A percentile compares a stretch with the other conserved stretches of the same genome.
These are phyloP conservation scores for Apiospora marii DNA, from an alignment of 2,329 filamentous ascomycete genomes.

Conservation along the genomic window DNA sequence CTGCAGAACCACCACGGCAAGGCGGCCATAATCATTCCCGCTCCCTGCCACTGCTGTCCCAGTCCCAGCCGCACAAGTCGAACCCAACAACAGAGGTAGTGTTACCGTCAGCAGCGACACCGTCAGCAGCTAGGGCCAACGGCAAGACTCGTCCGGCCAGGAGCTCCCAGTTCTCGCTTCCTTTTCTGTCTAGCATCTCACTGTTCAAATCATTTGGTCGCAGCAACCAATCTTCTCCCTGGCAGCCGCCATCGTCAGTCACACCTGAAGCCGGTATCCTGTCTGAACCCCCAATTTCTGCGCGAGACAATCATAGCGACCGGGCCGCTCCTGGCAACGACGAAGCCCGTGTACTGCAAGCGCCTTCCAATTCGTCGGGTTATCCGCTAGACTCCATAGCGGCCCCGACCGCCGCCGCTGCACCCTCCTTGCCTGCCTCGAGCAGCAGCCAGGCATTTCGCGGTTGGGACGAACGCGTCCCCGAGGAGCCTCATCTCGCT, in stretches of 20 bases:
- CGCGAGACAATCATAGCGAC: not conserved
- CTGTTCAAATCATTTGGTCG: constrained; percentile 15
- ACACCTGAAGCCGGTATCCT: not conserved
- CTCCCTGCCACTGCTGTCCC: constrained; percentile 15
- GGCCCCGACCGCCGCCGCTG: constrained; percentile 16
- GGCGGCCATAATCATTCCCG: not conserved
- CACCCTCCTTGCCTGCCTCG: not conserved
- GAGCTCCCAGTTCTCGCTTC: constrained; percentile 22
- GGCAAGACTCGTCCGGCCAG: constrained; percentile 12
- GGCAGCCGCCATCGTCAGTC: constrained; percentile 12
- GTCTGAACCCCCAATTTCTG: not conserved
- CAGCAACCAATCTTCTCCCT: not conserved
- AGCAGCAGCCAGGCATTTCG: not conserved
- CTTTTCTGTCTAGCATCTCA: constrained; percentile 14
- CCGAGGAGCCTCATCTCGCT: constrained; percentile 20
- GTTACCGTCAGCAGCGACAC: not conserved
- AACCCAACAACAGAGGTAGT: constrained; percentile 12
- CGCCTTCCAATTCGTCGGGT: constrained; percentile 10
- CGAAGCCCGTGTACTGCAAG: not conserved
- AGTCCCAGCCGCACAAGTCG: constrained; percentile 20
- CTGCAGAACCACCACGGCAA: not conserved
- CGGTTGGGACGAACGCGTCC: constrained; percentile 8
- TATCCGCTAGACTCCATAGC: constrained; percentile 15
- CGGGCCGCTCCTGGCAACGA: constrained; percentile 4
- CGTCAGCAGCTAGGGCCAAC: constrained; percentile 8